Percentiles rank a stretch among this genome's conserved stretches.
phyloP scores from a whole-genome alignment of 2,329 filamentous ascomycete species.

The Cercospora citrullina region DNA sequence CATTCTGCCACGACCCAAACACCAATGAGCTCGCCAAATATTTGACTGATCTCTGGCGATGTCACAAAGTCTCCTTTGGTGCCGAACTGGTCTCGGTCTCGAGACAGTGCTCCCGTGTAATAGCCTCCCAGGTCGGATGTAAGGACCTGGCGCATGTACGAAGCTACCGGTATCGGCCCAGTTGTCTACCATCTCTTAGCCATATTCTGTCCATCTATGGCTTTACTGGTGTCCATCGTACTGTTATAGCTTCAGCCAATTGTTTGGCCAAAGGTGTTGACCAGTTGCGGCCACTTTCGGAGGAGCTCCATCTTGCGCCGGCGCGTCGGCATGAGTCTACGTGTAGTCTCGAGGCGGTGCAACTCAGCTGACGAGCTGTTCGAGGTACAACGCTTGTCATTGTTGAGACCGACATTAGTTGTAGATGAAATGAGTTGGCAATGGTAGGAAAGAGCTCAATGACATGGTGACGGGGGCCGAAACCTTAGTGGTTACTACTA shows the following conservation, averaged over 20 bases:
- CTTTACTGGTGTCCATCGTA: conserved; percentile 43
- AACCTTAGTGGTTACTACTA: too few relatives aligned
- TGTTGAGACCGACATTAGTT: background rate
- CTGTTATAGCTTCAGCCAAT: conserved; percentile 81
- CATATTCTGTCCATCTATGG: background rate
- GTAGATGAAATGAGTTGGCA: background rate
- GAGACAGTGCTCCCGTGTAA: conserved; percentile 70
- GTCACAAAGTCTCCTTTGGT: conserved; percentile 92
- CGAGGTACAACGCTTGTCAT: conserved; percentile 36
- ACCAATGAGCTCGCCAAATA: conserved; percentile 92
- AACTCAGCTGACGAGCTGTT: conserved; percentile 29
- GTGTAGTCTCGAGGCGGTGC: conserved; percentile 15
- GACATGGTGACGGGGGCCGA: too few relatives aligned
- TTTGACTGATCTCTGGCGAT: conserved; percentile 93
- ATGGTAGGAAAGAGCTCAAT: background rate
- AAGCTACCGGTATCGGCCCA: conserved; percentile 85
- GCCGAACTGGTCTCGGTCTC: conserved; percentile 84
- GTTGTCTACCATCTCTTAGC: conserved; percentile 60
- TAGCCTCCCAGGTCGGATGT: conserved; percentile 90
- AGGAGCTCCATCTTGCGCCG: conserved; percentile 46
- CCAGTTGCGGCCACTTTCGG: conserved; percentile 59
- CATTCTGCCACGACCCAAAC: conserved; percentile 97
- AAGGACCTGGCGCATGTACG: conserved; percentile 98
- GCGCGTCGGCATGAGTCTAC: conserved; percentile 21
- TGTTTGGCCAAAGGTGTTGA: conserved; percentile 89